These are phyloP conservation scores for Exutisphaerella laricina DNA, from an alignment of 2,329 filamentous ascomycete species.

Conservation along the genomic window DNA sequence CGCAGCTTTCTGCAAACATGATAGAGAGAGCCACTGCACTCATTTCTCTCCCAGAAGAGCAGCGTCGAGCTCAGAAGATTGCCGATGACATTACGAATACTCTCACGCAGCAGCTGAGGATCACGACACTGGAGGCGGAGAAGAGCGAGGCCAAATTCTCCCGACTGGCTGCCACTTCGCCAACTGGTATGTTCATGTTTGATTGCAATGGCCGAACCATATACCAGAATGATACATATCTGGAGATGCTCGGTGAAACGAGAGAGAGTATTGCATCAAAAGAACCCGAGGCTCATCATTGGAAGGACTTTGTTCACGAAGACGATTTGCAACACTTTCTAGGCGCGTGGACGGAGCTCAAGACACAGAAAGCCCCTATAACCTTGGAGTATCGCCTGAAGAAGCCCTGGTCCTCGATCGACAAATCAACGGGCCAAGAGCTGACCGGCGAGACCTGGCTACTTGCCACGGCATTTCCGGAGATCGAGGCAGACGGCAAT, in stretches of 20 bases:
- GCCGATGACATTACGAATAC: conserved; percentile 35
- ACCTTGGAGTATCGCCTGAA: conserved; percentile 36
- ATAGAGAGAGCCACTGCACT: conserved; percentile 37
- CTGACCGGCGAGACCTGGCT: conserved; percentile 31
- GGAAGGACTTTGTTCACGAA: conserved; percentile 24
- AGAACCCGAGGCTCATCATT: conserved; percentile 5
- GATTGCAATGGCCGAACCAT: conserved; percentile 32
- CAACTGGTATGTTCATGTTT: conserved; percentile 38
- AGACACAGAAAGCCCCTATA: conserved; percentile 31
- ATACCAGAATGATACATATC: conserved; percentile 40
- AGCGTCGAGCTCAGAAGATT: conserved; percentile 31
- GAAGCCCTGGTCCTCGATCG: conserved; percentile 31
- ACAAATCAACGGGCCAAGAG: conserved; percentile 26
- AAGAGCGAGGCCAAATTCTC: conserved; percentile 37
- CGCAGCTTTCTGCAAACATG: conserved; percentile 34
- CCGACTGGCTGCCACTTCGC: conserved; percentile 36
- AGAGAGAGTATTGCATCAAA: conserved; percentile 14
- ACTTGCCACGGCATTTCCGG: conserved; percentile 30
- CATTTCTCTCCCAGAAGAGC: conserved; percentile 36
- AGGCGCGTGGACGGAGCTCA: conserved; percentile 29
- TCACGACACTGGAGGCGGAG: conserved; percentile 30
- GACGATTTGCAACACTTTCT: conserved; percentile 35
- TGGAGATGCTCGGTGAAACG: conserved; percentile 31
- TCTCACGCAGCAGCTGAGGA: conserved; percentile 33
- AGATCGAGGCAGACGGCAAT: conserved; percentile 28